Base-by-base conservation (phyloP, 1,284 basidiomycete species). In the Sanghuangporus weigelae region DNA sequence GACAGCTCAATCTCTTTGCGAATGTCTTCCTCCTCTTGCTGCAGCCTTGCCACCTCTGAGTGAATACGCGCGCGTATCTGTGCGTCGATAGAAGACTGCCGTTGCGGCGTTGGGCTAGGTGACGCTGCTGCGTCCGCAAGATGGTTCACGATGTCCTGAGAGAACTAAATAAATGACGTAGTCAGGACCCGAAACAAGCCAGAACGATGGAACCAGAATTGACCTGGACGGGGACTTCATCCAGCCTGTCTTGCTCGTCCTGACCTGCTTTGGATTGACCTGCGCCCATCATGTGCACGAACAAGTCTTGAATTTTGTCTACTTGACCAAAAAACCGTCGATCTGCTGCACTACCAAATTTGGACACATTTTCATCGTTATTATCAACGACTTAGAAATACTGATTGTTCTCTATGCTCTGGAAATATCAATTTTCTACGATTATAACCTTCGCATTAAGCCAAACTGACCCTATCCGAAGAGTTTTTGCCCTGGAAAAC, bases 101-200 rank as follows among this genome's bases (percentile, higher is more conserved):
- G 84, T 67, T 85, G 84, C 7, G 85, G 81, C 11, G 83, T 78
- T 3, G 84, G 83, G 53, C 80, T 78, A 2, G 87, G 75, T 1
- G 85, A 78, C 49, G 81, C 80, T 48, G 82, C 72, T 64, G 81
- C 78, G 74, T 90, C 85, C n/a, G 85, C 78, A 63, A 93, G 85
- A 61, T 87, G 84, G 77, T 87, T 84, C 69, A 92, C 84, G 64
- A 93, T 84, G 74, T 88, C 85, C 63, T 82, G 81, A 36, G 89
- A 90, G 74, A 93, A 89, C 90, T 92, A 50, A 23, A 51, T 10
- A 36, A 31, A 16, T 5, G 26, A 31, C 26, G 26, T 5, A 26
- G 38, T 55, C 21, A 60, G 42, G 14, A 55, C 39, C 26, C 59
- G 36, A 51, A 26, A 53, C 23, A 60, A 1, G 54, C 59, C 51